Base-by-base conservation (phyloP, 306 rosid species). In the Quercus robur region DNA sequence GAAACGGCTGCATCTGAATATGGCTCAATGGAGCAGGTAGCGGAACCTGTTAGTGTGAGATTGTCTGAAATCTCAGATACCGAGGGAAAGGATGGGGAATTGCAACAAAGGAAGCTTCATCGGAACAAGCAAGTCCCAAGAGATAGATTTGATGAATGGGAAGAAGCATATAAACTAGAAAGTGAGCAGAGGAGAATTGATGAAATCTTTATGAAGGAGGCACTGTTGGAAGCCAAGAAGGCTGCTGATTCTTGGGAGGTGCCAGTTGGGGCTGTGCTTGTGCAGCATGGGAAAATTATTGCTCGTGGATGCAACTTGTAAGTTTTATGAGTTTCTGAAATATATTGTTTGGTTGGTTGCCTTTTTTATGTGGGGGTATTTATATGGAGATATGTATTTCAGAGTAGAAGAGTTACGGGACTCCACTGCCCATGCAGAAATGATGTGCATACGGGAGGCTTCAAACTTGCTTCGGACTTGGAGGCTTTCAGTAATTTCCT, bases 211-310 rank as follows among this genome's bases (percentile, higher is more conserved):
- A 96, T 96, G 99, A 96, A 81, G 81, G 99, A 96, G 86, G 99
- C 99, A 70, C 93, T 96, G 77, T 62, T 89, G 31, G 99, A 96
- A 87, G 98, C 99, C 49, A 88, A 84, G 89, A 96, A 91, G 81
- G 99, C 99, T 63, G 99, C 90, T 84, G 99, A 91, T 84, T 81
- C 81, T 41, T 96, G 99, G 99, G 99, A 96, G 87, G 99, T 96
- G 30, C 99, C 99, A 79, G 97, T 96, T 71, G 99, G 99, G 77
- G 97, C 99, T 61, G 97, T 96, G 35, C 86, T 96, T 72, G 98
- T 96, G 85, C 97, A 85, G 68, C 84, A 96, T 64, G 99, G 99
- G 72, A 90, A 89, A 78, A 86, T 96, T 77, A 89, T 96, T 81
- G 93, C 98, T 26, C 95, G 99, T 31, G 99, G 98, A 68, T 89